Evolutionary conservation across 768 basidiomycete species (phyloP), one percentile per base, ranked within the genome.

Genomic region (Boletus fagicola): DNA sequence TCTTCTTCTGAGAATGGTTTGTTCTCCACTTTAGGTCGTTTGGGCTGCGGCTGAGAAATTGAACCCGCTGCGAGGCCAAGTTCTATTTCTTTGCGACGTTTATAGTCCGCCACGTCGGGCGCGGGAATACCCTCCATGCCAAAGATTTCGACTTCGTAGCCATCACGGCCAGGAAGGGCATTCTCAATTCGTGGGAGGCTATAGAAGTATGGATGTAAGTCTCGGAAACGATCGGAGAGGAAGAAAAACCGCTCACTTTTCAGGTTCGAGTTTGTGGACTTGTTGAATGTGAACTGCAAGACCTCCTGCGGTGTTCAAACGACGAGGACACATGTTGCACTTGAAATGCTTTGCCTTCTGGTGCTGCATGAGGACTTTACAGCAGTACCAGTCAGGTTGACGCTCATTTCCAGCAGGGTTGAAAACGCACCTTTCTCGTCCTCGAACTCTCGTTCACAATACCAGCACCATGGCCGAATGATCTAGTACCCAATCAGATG

Each of bases 291-390:
- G 97, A 4, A 98, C 97, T 8, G 94, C 95, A 30, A 99, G 78
- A 72, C 97, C 97, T 64, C 97, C 97, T 4, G 97, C 97, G 3
- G 96, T 98, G 69, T 99, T 98, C 60, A 99, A 77, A 62, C 94
- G 84, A 58, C 97, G 81, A 20, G 97, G 96, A 71, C 96, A 98
- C 82, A 96, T 86, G 58, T 87, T 86, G 68, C 97, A 98, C 73
- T 97, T 97, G 81, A 98, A 99, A 71, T 98, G 96, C 74, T 99
- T 99, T 13, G 97, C 96, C 76, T 98, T 98, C 71, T 99, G 96
- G 74, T 99, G 96, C 74, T 97, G 94, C 86, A 98, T 93, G 61
- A 99, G 83, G 63, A 99, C 97, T 94, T 66, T 9, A 56, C 3
- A 26, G 7, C 15, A 13, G 2, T 1, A 26, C 38, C 47, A 24